Base-by-base conservation (phyloP, 306 rosid genomes). In the Quercus glauca region DNA sequence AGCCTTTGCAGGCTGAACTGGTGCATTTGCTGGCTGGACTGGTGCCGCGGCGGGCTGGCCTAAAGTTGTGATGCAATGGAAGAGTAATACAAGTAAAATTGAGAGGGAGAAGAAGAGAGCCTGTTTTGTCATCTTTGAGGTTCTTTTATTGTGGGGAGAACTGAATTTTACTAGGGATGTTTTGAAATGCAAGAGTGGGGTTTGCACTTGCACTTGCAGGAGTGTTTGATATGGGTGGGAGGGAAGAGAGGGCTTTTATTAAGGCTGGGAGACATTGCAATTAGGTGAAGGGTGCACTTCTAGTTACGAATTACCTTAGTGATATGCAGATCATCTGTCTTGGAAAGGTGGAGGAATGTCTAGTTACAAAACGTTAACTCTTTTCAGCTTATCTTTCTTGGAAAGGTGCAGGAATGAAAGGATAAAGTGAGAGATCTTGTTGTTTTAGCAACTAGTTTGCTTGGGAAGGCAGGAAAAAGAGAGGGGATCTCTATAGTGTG, bases 371-470 rank as follows among this genome's bases (percentile, higher is more conserved):
- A 7, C 13, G 64, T n/a, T 17, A 51, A 76, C 73, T 56, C 57
- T 80, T 78, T 71, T 78, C 80, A 58, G 69, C 72, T 72, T 45
- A 52, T 75, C 74, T 71, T 58, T 29, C 69, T 57, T 35, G 67
- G 64, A 65, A 74, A 80, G 85, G 85, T 74, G 82, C 77, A 64
- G 59, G 37, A 80, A 56, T 78, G 74, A 55, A 78, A 61, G 67
- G 81, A 82, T 74, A 74, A 72, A 79, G 76, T 83, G 73, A 70
- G 70, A 63, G 73, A 73, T 74, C 71, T 78, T 78, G 81, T 9
- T 52, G 67, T 13, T 84, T 23, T 43, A 69, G 59, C 75, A 8
- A 28, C 51, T 69, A 49, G 45, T 60, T 80, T 80, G 83, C 76
- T 78, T 78, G 73, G 28, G 28, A 61, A 75, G 69, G 73, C 75